phyloP scores from a whole-genome alignment of 2,329 filamentous ascomycete species.

The Colletotrichum orchidophilum region DNA sequence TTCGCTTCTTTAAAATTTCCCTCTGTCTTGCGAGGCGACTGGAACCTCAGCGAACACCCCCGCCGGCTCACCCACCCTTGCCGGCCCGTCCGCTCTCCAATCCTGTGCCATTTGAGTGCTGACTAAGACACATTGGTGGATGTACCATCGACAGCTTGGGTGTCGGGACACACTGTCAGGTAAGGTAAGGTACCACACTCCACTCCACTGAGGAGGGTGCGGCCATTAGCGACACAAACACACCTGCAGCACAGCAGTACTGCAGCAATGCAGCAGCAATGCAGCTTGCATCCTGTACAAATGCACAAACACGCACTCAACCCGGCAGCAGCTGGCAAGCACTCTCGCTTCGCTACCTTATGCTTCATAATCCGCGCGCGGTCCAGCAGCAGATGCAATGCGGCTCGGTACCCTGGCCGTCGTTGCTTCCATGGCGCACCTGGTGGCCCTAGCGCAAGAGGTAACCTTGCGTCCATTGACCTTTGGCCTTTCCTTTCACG shows the following conservation, averaged over 20 bases:
- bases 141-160: background rate
- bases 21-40: background rate
- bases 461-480: slow-evolving; percentile 26
- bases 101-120: background rate
- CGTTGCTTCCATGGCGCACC: slow-evolving; percentile 25
- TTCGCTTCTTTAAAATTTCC: slow-evolving; percentile 6
- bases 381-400: background rate
- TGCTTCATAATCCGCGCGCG: background rate
- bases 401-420: background rate
- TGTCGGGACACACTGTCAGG: background rate
- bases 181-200: too few species aligned
- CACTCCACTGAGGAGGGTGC: background rate
- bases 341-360: slow-evolving; percentile 4
- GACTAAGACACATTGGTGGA: background rate
- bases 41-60: slow-evolving; percentile 13
- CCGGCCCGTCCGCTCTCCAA: background rate
- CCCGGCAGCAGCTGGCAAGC: slow-evolving; percentile 2
- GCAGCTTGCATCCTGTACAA: background rate
- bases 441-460: slow-evolving; percentile 24
- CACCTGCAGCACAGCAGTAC: background rate
- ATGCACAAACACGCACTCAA: background rate
- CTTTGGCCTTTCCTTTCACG: slow-evolving; percentile 28
- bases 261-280: too few species aligned
- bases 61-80: slow-evolving; percentile 9
- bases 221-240: background rate